Percentiles rank a stretch among this genome's conserved stretches.
These are phyloP conservation scores for Escallonia herrerae DNA, from an alignment of 129 eudicot species.

Conservation along the genomic window DNA sequence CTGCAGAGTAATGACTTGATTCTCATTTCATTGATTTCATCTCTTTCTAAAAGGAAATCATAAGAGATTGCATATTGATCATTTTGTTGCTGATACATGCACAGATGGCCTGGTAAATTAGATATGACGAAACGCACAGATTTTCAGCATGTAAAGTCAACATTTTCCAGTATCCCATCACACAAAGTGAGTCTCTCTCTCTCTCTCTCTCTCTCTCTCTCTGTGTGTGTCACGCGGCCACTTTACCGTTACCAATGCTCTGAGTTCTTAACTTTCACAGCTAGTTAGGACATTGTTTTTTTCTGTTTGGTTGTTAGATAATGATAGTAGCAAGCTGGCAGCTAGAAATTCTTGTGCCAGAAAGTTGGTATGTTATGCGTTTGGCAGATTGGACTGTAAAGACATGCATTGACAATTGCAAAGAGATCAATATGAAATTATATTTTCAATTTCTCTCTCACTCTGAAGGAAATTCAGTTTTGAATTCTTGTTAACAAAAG, in stretches of 20 bases:
- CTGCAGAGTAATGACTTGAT: conserved; percentile 62
- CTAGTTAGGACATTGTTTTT: too few relatives aligned
- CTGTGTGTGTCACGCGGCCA: too few relatives aligned
- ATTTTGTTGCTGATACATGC: conserved; percentile 23
- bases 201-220: too few relatives aligned
- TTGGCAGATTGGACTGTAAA: neutral
- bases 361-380: conserved; percentile 13
- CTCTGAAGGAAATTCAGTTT: too few relatives aligned
- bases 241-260: neutral
- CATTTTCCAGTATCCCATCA: conserved; percentile 75
- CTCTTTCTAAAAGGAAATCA: neutral
- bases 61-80: conserved; percentile 13
- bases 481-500: too few relatives aligned
- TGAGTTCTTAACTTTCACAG: neutral
- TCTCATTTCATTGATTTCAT: neutral
- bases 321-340: neutral
- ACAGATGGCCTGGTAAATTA: conserved; percentile 92
- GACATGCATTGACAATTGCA: conserved; percentile 17
- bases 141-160: conserved; percentile 77
- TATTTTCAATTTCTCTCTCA: too few relatives aligned
- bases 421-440: conserved; percentile 7
- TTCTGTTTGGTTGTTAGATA: too few relatives aligned
- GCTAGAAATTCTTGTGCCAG: conserved; percentile 10
- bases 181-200: conserved; percentile 64
- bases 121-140: conserved; percentile 98